Evolutionary conservation across 148 eudicot genomes (phyloP).

Genomic region (Rhododendron williamsianum): DNA sequence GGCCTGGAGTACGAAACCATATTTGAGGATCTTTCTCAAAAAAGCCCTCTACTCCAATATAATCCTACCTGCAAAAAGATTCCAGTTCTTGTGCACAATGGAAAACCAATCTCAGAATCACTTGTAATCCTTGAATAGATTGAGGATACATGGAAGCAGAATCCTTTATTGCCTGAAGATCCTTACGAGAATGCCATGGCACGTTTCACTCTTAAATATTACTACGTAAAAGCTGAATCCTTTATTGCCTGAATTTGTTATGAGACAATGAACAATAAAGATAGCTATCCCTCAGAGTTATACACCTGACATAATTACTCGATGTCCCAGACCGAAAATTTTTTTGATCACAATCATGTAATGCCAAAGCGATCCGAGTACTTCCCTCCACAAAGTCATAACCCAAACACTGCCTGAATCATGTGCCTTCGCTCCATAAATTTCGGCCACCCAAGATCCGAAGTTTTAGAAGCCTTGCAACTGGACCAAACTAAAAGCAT

Average conservation of each 20-base stretch:
- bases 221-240: background rate
- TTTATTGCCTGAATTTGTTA: slow-evolving; percentile 12
- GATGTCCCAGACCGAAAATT: no score
- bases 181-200: no score
- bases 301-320: background rate
- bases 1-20: slow-evolving; percentile 31
- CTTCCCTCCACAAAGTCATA: background rate
- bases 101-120: no score
- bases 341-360: no score
- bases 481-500: background rate
- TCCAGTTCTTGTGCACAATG: no score
- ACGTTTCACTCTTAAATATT: no score
- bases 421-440: background rate
- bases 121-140: no score
- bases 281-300: background rate
- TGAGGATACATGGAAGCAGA: no score
- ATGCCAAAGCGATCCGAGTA: background rate
- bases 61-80: no score
- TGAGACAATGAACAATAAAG: no score
- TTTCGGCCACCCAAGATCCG: background rate
- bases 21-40: slow-evolving; percentile 23
- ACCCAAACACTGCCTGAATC: background rate
- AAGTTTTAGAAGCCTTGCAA: background rate
- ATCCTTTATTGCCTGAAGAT: no score
- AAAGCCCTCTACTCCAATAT: slow-evolving; percentile 12